Percentiles rank a stretch among this genome's conserved stretches.
These are phyloP conservation scores for Cardiospermum halicacabum DNA, from an alignment of 345 rosid species.

Conservation along the genomic window DNA sequence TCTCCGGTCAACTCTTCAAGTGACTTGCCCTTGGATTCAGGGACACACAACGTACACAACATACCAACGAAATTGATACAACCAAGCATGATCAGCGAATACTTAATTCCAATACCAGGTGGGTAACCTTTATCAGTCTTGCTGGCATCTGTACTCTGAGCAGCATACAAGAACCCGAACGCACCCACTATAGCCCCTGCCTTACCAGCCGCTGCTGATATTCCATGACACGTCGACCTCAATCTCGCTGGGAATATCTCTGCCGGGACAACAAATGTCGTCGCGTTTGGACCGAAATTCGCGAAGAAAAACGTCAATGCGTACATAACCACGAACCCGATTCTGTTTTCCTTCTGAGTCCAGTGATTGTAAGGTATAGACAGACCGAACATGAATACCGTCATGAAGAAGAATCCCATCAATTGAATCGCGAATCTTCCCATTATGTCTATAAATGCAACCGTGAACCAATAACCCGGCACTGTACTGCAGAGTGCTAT, in stretches of 20 bases:
- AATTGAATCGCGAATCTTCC: conserved; percentile 54
- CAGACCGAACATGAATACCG: conserved; percentile 51
- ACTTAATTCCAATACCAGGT: conserved; percentile 29
- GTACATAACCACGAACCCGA: conserved; percentile 56
- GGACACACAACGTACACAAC: conserved; percentile 23
- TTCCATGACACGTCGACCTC: conserved; percentile 79
- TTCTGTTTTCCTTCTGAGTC: conserved; percentile 39
- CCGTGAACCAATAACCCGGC: conserved; percentile 67
- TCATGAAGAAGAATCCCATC: conserved; percentile 60
- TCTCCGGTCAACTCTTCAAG: conserved; percentile 31
- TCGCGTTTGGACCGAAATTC: conserved; percentile 79
- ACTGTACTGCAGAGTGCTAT: conserved; percentile 71
- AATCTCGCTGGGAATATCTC: conserved; percentile 79
- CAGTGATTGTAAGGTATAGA: conserved; percentile 74
- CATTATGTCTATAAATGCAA: conserved; percentile 34
- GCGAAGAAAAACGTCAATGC: conserved; percentile 71
- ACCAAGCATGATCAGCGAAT: conserved; percentile 29
- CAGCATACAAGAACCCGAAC: conserved; percentile 62
- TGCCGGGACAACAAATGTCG: conserved; percentile 71
- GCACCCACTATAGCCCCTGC: conserved; percentile 72
- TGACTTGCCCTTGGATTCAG: conserved; percentile 30
- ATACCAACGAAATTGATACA: conserved; percentile 19
- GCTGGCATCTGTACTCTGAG: conserved; percentile 15
- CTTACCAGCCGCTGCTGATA: conserved; percentile 67
- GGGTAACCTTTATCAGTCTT: conserved; percentile 27